Base-by-base conservation (phyloP, 2,329 filamentous ascomycete genomes). In the Cylindrodendrum hubeiense region DNA sequence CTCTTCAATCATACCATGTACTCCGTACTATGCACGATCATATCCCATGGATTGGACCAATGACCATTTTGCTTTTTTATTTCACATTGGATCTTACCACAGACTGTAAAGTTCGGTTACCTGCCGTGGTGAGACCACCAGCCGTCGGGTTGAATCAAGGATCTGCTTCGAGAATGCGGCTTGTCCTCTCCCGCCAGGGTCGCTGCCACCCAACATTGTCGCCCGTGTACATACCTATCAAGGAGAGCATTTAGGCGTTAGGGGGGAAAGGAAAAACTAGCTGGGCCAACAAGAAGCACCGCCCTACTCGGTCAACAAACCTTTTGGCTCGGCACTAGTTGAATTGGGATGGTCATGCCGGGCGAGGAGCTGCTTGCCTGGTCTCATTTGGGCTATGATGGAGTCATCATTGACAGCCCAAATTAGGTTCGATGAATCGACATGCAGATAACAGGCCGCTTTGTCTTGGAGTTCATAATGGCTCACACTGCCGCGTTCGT, bases 101-200 rank as follows among this genome's bases (percentile, higher is more conserved):
- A 5, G 60, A 50, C 58, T 62, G 53, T 47, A 59, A 63, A 41
- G 49, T 60, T 46, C 26, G 28, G 33, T 46, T 44, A 49, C 33
- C 52, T 47, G 28, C 26, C 34, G 41, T n/a, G 50, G 55, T 68
- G 63, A 65, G 64, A 69, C 62, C 62, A 44, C 41, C 54, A 28
- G 47, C 24, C 62, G 58, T 60, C 60, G 43, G 33, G 37, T 62
- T 44, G 59, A 67, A 66, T 41, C 66, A 65, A 67, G 47, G 46
- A 47, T 52, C 50, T 34, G 41, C 60, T 52, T 65, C 28, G 34
- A 66, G 59, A 65, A 51, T 61, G 58, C 15, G 46, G 60, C 55
- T 47, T 53, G 52, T 50, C 44, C 53, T 28, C 53, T 60, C 44
- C 54, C 49, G 28, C 39, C 49, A 34, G 33, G 34, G 54, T 50